These are phyloP conservation scores for Fragaria iinumae DNA, from an alignment of 306 rosid genomes.

Conservation along the genomic window DNA sequence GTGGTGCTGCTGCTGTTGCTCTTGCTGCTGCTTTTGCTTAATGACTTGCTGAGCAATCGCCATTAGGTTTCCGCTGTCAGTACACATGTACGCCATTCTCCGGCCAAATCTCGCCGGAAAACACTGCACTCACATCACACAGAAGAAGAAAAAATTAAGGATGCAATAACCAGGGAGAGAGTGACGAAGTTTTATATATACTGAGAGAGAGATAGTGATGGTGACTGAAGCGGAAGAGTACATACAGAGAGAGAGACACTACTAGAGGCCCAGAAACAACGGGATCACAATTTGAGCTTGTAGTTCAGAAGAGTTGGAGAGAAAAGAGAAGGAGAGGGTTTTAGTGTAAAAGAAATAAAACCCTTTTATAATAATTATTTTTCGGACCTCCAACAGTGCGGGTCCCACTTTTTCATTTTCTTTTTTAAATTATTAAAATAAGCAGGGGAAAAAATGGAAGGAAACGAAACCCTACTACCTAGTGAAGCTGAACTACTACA, in stretches of 20 bases:
- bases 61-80: slow-evolving; percentile 95
- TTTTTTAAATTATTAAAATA: background rate
- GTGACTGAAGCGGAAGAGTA: background rate
- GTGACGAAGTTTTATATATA: background rate
- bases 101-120: slow-evolving; percentile 43
- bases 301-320: slow-evolving; percentile 1
- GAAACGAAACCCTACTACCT: background rate
- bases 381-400: background rate
- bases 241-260: slow-evolving; percentile 13
- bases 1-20: slow-evolving; percentile 60
- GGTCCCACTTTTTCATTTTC: background rate
- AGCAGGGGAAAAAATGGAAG: background rate
- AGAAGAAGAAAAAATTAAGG: background rate
- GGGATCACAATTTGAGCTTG: slow-evolving; percentile 6
- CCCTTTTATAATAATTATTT: background rate
- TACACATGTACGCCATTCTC: slow-evolving; percentile 90
- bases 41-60: slow-evolving; percentile 98
- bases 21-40: slow-evolving; percentile 86
- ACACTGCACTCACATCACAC: slow-evolving; percentile 46
- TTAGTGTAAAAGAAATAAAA: background rate
- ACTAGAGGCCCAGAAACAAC: slow-evolving; percentile 25
- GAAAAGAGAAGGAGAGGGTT: background rate
- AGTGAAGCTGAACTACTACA: background rate
- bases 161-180: background rate
- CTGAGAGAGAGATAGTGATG: background rate